Evolutionary conservation across 371 early-diverging fungal genomes (phyloP).

Genomic region (Blakeslea trispora): DNA sequence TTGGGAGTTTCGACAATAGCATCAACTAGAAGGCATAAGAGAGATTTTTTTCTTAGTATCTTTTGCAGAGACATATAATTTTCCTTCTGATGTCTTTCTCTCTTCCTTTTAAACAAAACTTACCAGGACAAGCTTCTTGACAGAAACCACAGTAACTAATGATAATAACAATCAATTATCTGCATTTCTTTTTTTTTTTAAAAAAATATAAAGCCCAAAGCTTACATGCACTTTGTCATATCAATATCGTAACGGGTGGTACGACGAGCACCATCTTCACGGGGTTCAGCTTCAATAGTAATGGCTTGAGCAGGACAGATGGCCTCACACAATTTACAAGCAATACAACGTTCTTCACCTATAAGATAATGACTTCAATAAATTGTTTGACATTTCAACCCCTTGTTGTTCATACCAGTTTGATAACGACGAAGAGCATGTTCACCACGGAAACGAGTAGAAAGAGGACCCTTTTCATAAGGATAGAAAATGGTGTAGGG

Average conservation of each 20-base stretch:
- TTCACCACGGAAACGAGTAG: conserved; percentile 96
- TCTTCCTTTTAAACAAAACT: conserved; percentile 1
- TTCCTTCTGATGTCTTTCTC: no score
- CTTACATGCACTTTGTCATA: conserved; percentile 95
- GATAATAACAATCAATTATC: conserved; percentile 44
- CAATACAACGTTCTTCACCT: conserved; percentile 98
- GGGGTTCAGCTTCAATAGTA: conserved; percentile 97
- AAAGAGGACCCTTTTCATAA: conserved; percentile 92
- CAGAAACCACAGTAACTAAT: conserved; percentile 93
- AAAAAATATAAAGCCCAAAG: background rate
- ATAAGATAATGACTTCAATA: conserved; percentile 5
- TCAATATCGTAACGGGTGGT: conserved; percentile 98
- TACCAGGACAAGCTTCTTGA: conserved; percentile 75
- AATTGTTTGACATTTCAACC: no score
- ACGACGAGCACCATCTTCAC: conserved; percentile 94
- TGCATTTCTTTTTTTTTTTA: conserved; percentile 41
- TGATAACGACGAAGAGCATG: conserved; percentile 96
- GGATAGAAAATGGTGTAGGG: conserved; percentile 97
- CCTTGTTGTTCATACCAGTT: conserved; percentile 59
- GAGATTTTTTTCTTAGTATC: no score
- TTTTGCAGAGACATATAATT: no score
- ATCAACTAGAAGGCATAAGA: conserved; percentile 65
- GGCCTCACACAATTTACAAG: conserved; percentile 98
- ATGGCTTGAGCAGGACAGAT: conserved; percentile 98
- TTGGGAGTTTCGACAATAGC: conserved; percentile 98